Percentiles rank a stretch among this genome's conserved stretches.
phyloP scores from a whole-genome alignment of 2,329 filamentous ascomycete species.

The Aspergillus proliferans region DNA sequence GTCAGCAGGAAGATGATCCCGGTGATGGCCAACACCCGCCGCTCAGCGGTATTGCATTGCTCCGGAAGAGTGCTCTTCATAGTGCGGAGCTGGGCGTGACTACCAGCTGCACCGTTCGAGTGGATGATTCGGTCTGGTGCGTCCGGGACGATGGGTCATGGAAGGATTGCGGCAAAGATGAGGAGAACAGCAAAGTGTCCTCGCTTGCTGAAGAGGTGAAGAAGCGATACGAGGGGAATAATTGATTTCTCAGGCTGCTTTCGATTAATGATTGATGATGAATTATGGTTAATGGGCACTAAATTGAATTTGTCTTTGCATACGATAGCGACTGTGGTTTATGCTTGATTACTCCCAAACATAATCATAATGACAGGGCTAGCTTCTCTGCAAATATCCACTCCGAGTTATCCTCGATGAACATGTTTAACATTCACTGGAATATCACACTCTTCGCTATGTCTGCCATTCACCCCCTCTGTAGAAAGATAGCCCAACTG shows the following conservation, averaged over 20 bases:
- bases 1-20: slow-evolving; percentile 66
- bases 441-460: no score
- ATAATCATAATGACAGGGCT: no score
- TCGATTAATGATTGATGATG: not conserved
- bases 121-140: slow-evolving; percentile 76
- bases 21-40: slow-evolving; percentile 50
- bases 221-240: slow-evolving; percentile 52
- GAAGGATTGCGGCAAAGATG: slow-evolving; percentile 68
- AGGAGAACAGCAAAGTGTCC: slow-evolving; percentile 40
- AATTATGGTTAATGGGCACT: not conserved
- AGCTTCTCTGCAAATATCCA: no score
- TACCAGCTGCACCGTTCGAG: slow-evolving; percentile 70
- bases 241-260: slow-evolving; percentile 6
- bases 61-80: slow-evolving; percentile 47
- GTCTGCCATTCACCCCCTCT: no score
- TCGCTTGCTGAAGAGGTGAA: slow-evolving; percentile 73
- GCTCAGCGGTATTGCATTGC: slow-evolving; percentile 42
- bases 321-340: no score
- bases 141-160: slow-evolving; percentile 73
- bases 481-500: not conserved
- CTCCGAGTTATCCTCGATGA: no score
- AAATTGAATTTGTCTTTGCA: not conserved
- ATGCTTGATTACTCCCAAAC: no score
- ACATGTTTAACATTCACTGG: not conserved
- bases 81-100: slow-evolving; percentile 56